Evolutionary conservation across 257 asterid genomes (phyloP).

Genomic region (Solanum rostratum): DNA sequence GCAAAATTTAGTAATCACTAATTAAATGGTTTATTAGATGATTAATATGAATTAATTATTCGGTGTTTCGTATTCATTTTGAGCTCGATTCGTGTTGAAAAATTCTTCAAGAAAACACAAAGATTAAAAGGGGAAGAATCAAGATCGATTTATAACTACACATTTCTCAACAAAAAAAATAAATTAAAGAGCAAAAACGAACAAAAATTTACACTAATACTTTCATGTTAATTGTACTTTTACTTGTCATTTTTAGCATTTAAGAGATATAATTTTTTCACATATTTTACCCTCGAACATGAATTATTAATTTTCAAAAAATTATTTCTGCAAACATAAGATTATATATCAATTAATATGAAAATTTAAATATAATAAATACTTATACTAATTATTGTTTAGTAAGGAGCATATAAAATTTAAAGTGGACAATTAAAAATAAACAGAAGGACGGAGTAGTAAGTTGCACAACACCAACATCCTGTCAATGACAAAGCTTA

Average conservation of each 20-base stretch:
- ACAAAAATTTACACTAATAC: not conserved
- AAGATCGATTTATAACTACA: not conserved
- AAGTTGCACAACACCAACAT: not conserved
- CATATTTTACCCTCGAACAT: too few species aligned
- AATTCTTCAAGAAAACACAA: not conserved
- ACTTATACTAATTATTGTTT: too few species aligned
- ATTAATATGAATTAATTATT: not conserved
- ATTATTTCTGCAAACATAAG: too few species aligned
- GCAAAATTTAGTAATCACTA: not conserved
- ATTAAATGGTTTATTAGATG: not conserved
- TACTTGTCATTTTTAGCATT: not conserved
- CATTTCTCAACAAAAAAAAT: not conserved
- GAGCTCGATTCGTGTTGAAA: not conserved
- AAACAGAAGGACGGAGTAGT: too few species aligned
- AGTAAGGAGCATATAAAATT: not conserved
- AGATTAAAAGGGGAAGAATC: not conserved
- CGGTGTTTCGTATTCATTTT: not conserved
- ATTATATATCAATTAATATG: too few species aligned
- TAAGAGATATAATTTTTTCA: rapidly evolving
- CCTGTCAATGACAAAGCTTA: not conserved
- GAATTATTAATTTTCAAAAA: too few species aligned
- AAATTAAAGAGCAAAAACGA: not conserved
- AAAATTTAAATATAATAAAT: too few species aligned
- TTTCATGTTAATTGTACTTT: too few species aligned
- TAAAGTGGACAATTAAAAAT: too few species aligned